phyloP scores from a whole-genome alignment of 78 protist species.

The Dictyostelium firmibasis region DNA sequence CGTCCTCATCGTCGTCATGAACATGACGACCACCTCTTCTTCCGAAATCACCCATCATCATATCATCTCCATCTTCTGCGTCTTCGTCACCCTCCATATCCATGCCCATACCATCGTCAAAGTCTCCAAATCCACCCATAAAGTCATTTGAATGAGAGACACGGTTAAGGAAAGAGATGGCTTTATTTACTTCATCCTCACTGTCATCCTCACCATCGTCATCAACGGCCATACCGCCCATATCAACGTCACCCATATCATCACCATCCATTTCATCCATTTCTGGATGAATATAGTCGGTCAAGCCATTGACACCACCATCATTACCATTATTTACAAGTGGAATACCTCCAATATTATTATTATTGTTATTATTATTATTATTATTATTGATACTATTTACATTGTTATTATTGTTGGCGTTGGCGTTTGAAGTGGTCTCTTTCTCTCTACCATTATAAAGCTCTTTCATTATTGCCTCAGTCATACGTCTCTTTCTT shows the following conservation, averaged over 20 bases:
- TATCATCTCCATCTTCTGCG: not conserved
- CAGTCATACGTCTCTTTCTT: conserved; percentile 61
- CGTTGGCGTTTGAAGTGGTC: too few relatives aligned
- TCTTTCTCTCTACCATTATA: not conserved
- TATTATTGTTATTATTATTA: not conserved
- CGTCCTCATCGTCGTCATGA: not conserved
- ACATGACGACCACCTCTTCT: not conserved
- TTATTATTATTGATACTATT: not conserved
- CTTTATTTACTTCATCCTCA: conserved; percentile 55
- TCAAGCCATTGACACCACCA: not conserved
- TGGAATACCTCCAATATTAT: not conserved
- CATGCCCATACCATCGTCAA: conserved; percentile 35
- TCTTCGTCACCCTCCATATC: conserved; percentile 27
- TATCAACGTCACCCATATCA: conserved; percentile 54
- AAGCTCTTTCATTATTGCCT: conserved; percentile 28
- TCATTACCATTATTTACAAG: not conserved
- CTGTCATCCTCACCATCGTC: conserved; percentile 78
- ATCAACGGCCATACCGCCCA: conserved; percentile 12
- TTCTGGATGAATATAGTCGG: not conserved
- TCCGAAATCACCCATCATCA: not conserved
- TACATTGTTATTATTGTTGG: not conserved
- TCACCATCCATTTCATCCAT: conserved; percentile 29
- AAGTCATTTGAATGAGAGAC: not conserved
- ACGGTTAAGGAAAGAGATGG: conserved; percentile 32
- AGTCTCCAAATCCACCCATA: not conserved